Evolutionary conservation across 2,329 filamentous ascomycete species (phyloP), one percentile per base, ranked within the genome.

Genomic region (Colletotrichum agaves): DNA sequence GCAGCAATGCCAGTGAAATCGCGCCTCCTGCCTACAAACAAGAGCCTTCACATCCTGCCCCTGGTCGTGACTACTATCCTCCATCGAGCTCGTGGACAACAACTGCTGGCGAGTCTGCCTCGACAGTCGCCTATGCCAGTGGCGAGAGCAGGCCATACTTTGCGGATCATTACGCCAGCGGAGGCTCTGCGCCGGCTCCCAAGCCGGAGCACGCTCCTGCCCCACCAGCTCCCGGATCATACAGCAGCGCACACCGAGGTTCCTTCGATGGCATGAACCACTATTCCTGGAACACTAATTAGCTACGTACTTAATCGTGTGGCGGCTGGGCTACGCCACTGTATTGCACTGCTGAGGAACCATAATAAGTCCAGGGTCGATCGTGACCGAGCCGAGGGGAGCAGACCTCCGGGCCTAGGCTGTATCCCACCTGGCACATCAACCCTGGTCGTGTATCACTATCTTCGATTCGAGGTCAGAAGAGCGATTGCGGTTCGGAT

Each of bases 221-320:
- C 15, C 66, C 76, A 15, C 74, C 79, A 31, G 78, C 81, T 11
- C 78, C 82, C 13, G 78, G 80, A 3, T 75, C 78, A 23, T 85
- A 85, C 63, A 78, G 74, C 27, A 76, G 77, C 46, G 76, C 75
- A 12, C 71, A 78, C 33, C 76, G 81, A 50, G 80, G 79, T 17
- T 84, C 84, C 13, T 85, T 84, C 65, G 82, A 83, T 61, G 79
- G 78, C 55, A 79, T 87, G 75, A 84, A 82, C 74, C 84, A 87
- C 73, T 88, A 88, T 74, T 86, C 85, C 35, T 88, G 87, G 87
- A 87, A 83, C 70, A 78, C 82, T 58, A 85, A 82, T 63, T 86
- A 69, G 43, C 53, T 41, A 33, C 55, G 47, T 41, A 53, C 11
- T 53, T 55, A 43, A 43, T 41, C 4, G 37, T 55, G 35, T 64